These are phyloP conservation scores for Plasmodium adleri DNA, from an alignment of 169 alveolate genomes.

Conservation along the genomic window DNA sequence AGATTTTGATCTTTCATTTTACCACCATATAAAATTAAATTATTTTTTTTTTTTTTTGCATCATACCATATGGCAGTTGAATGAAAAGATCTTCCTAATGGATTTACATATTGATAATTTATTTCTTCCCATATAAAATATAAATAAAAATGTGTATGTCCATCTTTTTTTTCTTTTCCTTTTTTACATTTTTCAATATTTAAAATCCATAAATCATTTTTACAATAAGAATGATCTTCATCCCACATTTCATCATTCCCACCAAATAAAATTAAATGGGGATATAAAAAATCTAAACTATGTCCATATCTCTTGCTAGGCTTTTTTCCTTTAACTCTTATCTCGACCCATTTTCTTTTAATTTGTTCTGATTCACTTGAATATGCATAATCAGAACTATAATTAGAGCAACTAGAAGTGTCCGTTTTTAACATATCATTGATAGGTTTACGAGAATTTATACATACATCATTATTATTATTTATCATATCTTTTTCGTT, in stretches of 20 bases:
- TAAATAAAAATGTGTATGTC: background rate
- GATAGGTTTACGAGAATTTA: conserved; percentile 36
- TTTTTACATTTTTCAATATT: conserved; percentile 51
- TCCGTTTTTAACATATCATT: conserved; percentile 6
- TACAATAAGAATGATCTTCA: conserved; percentile 33
- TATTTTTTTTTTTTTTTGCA: conserved; percentile 36
- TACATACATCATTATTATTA: background rate
- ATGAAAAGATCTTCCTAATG: conserved; percentile 69
- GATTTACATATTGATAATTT: conserved; percentile 28
- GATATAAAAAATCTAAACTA: conserved; percentile 67
- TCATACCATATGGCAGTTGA: conserved; percentile 74
- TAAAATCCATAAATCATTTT: conserved; percentile 71
- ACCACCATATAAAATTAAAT: conserved; percentile 73
- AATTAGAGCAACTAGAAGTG: background rate
- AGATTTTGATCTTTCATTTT: conserved; percentile 50
- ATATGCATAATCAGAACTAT: conserved; percentile 15
- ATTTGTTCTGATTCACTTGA: conserved; percentile 5
- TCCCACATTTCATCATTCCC: conserved; percentile 62
- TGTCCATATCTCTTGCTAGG: conserved; percentile 75
- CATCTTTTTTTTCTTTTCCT: conserved; percentile 15
- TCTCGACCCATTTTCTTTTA: conserved; percentile 59
- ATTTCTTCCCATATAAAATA: conserved; percentile 63
- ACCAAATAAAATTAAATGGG: conserved; percentile 63
- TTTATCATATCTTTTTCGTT: background rate
- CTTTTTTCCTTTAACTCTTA: conserved; percentile 25